Evolutionary conservation across 139 green algal species (phyloP), one percentile per base, ranked within the genome.

Genomic region (Ulvella scutata): DNA sequence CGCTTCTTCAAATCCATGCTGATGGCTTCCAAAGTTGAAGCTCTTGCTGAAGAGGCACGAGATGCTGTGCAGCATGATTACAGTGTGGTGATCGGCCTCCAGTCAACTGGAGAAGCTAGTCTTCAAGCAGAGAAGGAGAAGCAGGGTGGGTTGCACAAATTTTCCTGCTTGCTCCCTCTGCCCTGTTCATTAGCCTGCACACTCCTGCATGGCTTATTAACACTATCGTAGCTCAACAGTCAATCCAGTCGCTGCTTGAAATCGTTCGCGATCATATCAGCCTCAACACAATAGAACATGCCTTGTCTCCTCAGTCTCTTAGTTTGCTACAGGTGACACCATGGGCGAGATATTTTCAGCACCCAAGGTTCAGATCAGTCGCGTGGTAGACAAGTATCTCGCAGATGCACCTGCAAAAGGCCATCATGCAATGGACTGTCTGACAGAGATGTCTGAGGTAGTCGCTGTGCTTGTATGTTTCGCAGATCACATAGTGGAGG

Each of bases 1-100:
- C 75, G 89, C 4, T 94, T 95, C 81, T 93, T 87, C 81, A 83
- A 85, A 51, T 82, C 88, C 75, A 90, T 96, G 88, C 84, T 94
- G 37, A 90, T 94, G 60, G 85, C 90, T 10, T 75, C 81, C 44
- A 97, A 94, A 82, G 89, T 93, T n/a, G 33, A 37, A 28, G 34
- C 34, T 3, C 26, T 72, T 44, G 85, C 89, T 0, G n/a, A 83
- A 74, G 79, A 90, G 62, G 85, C 88, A 0, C 72, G 79, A 9
- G 61, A 91, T 23, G 86, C 88, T 2, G 62, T 97, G 26, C 44
- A 75, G 29, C 38, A 84, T 2, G 82, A 83, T 43, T 88, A 89
- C 81, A 88, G 80, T 23, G 87, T 92, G 10, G 90, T 94, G 37
- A 91, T 95, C 26, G 89, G 90, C 7, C 79, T 96, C 78, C 91